Evolutionary conservation across 2,329 filamentous ascomycete genomes (phyloP).

Genomic region (Alternaria sp.): DNA sequence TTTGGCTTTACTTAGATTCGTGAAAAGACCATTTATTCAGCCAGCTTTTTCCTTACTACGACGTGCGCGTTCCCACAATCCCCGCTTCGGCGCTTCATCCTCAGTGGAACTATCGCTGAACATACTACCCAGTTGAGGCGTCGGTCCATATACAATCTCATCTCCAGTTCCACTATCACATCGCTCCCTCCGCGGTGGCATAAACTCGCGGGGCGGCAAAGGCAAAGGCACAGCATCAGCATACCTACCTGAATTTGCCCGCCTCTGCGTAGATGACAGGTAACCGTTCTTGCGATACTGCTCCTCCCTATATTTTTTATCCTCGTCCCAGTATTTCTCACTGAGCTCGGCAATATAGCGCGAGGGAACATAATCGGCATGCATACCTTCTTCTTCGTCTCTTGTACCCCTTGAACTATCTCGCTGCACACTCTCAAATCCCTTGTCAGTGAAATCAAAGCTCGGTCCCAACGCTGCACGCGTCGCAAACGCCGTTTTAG

Average conservation of each 20-base stretch:
- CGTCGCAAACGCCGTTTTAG: constrained; percentile 23
- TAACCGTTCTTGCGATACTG: neutral
- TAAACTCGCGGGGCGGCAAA: neutral
- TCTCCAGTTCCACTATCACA: neutral
- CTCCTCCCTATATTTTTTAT: constrained; percentile 12
- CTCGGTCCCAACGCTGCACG: constrained; percentile 21
- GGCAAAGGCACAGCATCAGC: neutral
- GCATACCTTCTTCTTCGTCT: neutral
- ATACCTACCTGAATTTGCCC: neutral
- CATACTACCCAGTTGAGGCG: constrained; percentile 4
- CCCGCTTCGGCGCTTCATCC: neutral
- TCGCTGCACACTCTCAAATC: neutral
- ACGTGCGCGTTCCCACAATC: neutral
- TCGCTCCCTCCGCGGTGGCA: neutral
- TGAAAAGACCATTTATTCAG: neutral
- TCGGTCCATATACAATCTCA: neutral
- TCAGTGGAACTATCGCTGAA: constrained; percentile 4
- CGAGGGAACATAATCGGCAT: constrained; percentile 17
- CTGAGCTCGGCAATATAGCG: constrained; percentile 31
- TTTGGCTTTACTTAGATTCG: constrained; percentile 40
- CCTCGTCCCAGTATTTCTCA: constrained; percentile 22
- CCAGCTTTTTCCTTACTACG: neutral
- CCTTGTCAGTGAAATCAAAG: constrained; percentile 21
- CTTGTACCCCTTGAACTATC: too few relatives aligned
- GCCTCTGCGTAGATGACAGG: neutral